Evolutionary conservation across 352 stramenopile genomes (phyloP).

Genomic region (Pythium aquatile): DNA sequence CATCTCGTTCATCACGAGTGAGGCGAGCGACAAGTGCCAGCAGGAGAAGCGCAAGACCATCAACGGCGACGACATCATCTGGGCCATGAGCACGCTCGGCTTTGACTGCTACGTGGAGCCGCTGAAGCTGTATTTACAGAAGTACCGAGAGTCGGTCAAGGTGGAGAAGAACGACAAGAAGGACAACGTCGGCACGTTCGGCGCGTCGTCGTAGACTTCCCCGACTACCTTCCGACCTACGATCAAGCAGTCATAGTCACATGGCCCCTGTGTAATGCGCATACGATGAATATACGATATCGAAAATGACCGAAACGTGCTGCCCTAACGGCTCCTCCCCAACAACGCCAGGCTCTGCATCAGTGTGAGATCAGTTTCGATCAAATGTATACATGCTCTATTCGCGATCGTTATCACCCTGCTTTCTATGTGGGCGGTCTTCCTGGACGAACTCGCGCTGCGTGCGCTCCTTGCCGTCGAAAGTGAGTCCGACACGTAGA

Average conservation of each 20-base stretch:
- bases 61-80: slow-evolving; percentile 99
- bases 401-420: not conserved
- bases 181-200: slow-evolving; percentile 86
- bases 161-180: slow-evolving; percentile 92
- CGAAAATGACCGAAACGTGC: not conserved
- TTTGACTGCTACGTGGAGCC: slow-evolving; percentile 99
- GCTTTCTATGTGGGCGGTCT: not conserved
- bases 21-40: slow-evolving; percentile 99
- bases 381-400: not conserved
- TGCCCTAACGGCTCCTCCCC: not conserved
- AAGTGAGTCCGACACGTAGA: slow-evolving; percentile 40
- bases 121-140: slow-evolving; percentile 98
- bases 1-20: slow-evolving; percentile 99
- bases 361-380: not conserved
- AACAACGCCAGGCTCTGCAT: too few relatives aligned
- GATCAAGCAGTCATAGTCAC: not conserved
- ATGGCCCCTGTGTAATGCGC: not conserved
- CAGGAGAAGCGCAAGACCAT: slow-evolving; percentile 99
- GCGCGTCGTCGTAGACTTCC: slow-evolving; percentile 65
- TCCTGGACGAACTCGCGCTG: not conserved
- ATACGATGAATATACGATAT: slow-evolving; percentile 5
- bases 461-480: not conserved
- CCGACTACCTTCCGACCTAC: not conserved
- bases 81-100: slow-evolving; percentile 98
- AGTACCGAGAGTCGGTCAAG: slow-evolving; percentile 96